Conservation (phyloP, 257 asterid species). For the Gentiana straminea region DNA sequence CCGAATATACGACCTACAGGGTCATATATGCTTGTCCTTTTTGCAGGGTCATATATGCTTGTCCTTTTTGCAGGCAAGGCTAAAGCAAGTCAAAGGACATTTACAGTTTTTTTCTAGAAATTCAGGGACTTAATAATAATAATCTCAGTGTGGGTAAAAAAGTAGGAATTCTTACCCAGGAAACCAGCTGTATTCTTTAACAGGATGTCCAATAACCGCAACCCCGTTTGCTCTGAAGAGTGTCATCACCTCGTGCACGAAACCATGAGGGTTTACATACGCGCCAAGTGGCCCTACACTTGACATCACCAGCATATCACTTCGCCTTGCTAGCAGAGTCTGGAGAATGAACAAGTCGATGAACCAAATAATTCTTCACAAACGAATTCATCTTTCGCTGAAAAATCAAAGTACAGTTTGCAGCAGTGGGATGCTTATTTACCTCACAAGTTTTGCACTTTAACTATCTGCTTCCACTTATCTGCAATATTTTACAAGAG, state of each 20-base stretch:
- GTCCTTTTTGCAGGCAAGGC: too few species aligned
- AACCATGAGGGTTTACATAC: slow-evolving; percentile 76
- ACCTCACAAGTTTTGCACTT: slow-evolving; percentile 88
- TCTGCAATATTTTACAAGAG: slow-evolving; percentile 36
- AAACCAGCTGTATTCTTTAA: slow-evolving; percentile 84
- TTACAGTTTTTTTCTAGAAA: slow-evolving; percentile 1
- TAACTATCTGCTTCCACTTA: slow-evolving; percentile 81
- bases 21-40: too few species aligned
- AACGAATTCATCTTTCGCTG: not conserved
- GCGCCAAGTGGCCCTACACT: slow-evolving; percentile 96
- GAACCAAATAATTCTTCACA: slow-evolving; percentile 7
- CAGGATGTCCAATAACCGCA: slow-evolving; percentile 63
- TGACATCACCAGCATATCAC: slow-evolving; percentile 93
- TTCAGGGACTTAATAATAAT: slow-evolving; percentile 1
- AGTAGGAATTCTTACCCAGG: slow-evolving; percentile 82
- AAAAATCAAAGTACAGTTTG: slow-evolving; percentile 2
- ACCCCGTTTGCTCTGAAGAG: slow-evolving; percentile 49
- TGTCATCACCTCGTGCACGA: slow-evolving; percentile 91
- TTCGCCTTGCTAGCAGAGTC: slow-evolving; percentile 73
- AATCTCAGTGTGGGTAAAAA: slow-evolving; percentile 8
- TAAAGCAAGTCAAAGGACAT: too few species aligned
- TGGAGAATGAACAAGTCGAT: slow-evolving; percentile 15
- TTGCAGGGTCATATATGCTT: too few species aligned
- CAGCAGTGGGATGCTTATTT: slow-evolving; percentile 9
- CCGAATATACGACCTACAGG: too few species aligned